Conservation (phyloP, 371 early-diverging fungal species). For the Zychaea mexicana region DNA sequence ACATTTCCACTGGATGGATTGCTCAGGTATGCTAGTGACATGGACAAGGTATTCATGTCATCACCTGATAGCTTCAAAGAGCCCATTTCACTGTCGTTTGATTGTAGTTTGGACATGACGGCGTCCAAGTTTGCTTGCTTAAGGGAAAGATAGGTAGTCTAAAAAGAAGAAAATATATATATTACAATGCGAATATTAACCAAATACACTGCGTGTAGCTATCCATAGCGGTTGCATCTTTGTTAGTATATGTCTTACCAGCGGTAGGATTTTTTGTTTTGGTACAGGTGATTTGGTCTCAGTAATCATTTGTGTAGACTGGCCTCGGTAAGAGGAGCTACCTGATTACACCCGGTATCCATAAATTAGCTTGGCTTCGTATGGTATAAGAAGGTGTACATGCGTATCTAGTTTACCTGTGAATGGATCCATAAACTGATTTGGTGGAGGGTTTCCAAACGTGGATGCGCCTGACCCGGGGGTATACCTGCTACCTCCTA, state of each 20-base stretch:
- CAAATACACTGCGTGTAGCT: no score
- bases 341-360: slow-evolving; percentile 1
- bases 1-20: slow-evolving; percentile 26
- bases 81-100: slow-evolving; percentile 58
- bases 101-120: slow-evolving; percentile 70
- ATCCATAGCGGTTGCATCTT: no score
- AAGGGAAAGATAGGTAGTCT: slow-evolving; percentile 63
- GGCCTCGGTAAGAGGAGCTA: slow-evolving; percentile 7
- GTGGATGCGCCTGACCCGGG: slow-evolving; percentile 7
- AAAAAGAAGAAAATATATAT: slow-evolving; percentile 3
- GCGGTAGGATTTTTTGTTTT: slow-evolving; percentile 23
- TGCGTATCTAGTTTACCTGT: slow-evolving; percentile 44
- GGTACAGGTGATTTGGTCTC: slow-evolving; percentile 20
- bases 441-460: neutral
- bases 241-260: slow-evolving; percentile 16
- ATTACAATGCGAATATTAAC: neutral
- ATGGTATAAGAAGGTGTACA: no score
- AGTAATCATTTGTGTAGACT: slow-evolving; percentile 16
- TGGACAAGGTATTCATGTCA: slow-evolving; percentile 40
- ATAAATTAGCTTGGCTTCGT: neutral
- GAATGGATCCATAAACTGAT: slow-evolving; percentile 44
- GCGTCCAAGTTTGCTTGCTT: slow-evolving; percentile 75
- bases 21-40: slow-evolving; percentile 38
- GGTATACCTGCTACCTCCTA: slow-evolving; percentile 58
- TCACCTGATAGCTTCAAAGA: slow-evolving; percentile 25